Percentiles rank a stretch among this genome's conserved stretches.
These are phyloP conservation scores for Leishmania major DNA, from an alignment of 208 protist species.

Conservation along the genomic window DNA sequence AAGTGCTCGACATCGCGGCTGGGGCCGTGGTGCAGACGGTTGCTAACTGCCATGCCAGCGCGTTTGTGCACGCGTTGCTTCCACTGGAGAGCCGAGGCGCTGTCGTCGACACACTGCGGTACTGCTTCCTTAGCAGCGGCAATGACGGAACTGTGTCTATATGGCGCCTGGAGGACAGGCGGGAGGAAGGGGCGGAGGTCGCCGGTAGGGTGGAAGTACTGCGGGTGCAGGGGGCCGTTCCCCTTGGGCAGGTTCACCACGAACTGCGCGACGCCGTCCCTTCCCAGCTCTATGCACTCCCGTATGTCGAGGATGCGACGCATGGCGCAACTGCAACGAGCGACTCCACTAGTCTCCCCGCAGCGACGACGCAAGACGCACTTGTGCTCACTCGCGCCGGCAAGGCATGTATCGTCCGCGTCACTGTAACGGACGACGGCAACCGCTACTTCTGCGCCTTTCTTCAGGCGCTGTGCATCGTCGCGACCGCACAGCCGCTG, in stretches of 20 bases:
- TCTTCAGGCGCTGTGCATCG: slow-evolving; percentile 32
- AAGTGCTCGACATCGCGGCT: slow-evolving; percentile 56
- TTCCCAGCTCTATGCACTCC: slow-evolving; percentile 29
- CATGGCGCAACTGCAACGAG: not conserved
- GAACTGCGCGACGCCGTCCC: slow-evolving; percentile 41
- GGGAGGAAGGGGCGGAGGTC: not conserved
- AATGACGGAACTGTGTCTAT: slow-evolving; percentile 76
- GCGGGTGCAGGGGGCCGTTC: slow-evolving; percentile 20
- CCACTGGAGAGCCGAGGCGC: slow-evolving; percentile 11
- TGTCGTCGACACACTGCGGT: not conserved
- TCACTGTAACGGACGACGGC: slow-evolving; percentile 33
- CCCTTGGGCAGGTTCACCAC: slow-evolving; percentile 15
- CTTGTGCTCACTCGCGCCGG: slow-evolving; percentile 40
- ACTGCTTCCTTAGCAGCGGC: slow-evolving; percentile 54
- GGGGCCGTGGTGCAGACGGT: slow-evolving; percentile 47
- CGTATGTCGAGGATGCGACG: not conserved
- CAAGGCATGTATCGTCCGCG: slow-evolving; percentile 28
- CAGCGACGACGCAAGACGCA: slow-evolving; percentile 27
- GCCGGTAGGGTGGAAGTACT: slow-evolving; percentile 10
- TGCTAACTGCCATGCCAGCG: slow-evolving; percentile 52
- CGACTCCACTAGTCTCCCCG: not conserved
- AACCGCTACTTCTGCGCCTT: slow-evolving; percentile 16
- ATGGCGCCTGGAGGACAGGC: slow-evolving; percentile 39
- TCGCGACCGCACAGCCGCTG: slow-evolving; percentile 32
- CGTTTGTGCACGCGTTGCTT: slow-evolving; percentile 63